phyloP scores from a whole-genome alignment of 2,329 filamentous ascomycete genomes.

The Fusarium liriodendri region DNA sequence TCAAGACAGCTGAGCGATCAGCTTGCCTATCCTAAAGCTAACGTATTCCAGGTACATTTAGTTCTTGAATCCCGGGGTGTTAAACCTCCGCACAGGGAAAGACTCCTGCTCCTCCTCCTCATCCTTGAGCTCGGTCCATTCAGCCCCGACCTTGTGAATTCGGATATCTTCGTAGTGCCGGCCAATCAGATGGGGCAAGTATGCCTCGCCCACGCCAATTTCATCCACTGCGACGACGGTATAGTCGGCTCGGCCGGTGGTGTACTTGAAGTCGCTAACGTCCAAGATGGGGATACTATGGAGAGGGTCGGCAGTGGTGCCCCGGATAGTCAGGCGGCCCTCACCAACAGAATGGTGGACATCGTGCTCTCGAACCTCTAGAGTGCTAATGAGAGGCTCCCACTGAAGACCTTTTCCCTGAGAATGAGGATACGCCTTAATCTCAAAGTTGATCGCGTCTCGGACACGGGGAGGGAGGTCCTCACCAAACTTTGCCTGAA shows the following conservation, averaged over 20 bases:
- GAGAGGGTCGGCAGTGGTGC: background rate
- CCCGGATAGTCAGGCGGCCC: background rate
- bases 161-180: background rate
- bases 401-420: conserved; percentile 2
- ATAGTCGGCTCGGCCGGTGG: background rate
- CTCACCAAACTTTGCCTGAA: conserved; percentile 7
- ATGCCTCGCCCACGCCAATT: background rate
- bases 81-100: background rate
- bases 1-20: background rate
- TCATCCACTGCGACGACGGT: background rate
- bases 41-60: background rate
- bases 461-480: background rate
- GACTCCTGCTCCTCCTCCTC: background rate
- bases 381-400: background rate
- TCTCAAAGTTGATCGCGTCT: background rate
- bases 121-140: background rate
- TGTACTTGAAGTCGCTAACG: conserved; percentile 5
- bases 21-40: background rate
- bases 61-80: background rate
- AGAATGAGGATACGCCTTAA: conserved; percentile 3
- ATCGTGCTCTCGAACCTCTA: background rate
- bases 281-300: conserved; percentile 1
- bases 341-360: background rate
- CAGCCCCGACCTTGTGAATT: background rate
- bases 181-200: background rate